Evolutionary conservation across 1,139 yeast genomes (phyloP), one percentile per base, ranked within the genome.

Genomic region (Yamadazyma taylorii): DNA sequence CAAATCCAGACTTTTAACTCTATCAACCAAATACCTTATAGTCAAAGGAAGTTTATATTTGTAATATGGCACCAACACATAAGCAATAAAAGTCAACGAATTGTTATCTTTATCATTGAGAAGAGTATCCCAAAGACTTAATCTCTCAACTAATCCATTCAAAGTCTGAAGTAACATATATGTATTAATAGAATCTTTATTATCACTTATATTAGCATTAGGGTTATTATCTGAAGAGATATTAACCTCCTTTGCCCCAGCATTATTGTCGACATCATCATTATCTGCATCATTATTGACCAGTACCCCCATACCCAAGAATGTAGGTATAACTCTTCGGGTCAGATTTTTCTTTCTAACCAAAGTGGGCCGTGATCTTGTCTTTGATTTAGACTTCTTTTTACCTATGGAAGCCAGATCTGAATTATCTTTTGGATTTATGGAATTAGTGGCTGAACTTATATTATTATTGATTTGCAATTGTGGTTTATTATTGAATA

Each of bases 111-210:
- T 55, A 3, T 55, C 48, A 4, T 64, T 67, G 29, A 69, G 50
- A 11, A 80, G 51, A 3, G 78, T 66, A 46, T 79, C 85, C 70
- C 81, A 69, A 30, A 80, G 69, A 12, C 75, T 69, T 49, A 79
- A 58, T 43, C 79, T 69, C 49, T 79, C 85, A 3, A 79, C 53
- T 26, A 74, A 61, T 3, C 73, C 55, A 42, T 73, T 75, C 30
- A 79, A 51, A 1, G 58, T 51, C 2, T 43, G 43, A 27, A 52
- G 27, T 9, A 42, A 19, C 11, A 13, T 12, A 12, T 17, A 27
- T 16, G 31, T 11, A 32, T 30, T 34, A 8, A 27, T n/a, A 5
- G 21, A 27, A 16, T 8, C 21, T 19, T 19, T 9, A 15, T 8
- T 12, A 9, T 27, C 21, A 9, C 3, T 12, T 5, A 8, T 5